phyloP scores from a whole-genome alignment of 768 basidiomycete species.

The Sarcodon sp. region DNA sequence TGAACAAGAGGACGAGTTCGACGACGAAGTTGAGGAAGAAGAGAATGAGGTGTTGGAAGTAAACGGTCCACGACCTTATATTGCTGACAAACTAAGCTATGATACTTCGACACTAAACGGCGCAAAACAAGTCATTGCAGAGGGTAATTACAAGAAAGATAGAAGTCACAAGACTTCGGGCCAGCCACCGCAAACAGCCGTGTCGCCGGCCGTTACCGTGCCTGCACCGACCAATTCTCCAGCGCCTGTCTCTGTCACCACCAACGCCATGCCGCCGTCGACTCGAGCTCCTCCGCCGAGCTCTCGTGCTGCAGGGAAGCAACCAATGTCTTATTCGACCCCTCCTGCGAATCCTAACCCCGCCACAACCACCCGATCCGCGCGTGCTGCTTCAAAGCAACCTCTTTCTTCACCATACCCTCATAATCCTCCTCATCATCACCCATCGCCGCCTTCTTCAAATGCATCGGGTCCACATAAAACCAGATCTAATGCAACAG shows the following conservation, averaged over 20 bases:
- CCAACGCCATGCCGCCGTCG: constrained; percentile 24
- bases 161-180: constrained; percentile 9
- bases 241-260: constrained; percentile 21
- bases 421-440: constrained; percentile 40
- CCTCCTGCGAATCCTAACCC: constrained; percentile 22
- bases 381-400: constrained; percentile 33
- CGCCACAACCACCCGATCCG: constrained; percentile 17
- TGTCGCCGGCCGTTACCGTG: constrained; percentile 9
- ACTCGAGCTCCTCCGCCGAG: constrained; percentile 46
- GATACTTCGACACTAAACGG: constrained; percentile 9
- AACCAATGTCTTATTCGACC: constrained; percentile 70
- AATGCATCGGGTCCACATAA: constrained; percentile 25
- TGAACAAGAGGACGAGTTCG: constrained; percentile 28
- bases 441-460: constrained; percentile 36
- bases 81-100: constrained; percentile 17
- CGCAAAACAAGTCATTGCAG: constrained; percentile 2
- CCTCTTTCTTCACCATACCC: constrained; percentile 39
- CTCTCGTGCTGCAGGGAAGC: constrained; percentile 84
- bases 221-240: constrained; percentile 19
- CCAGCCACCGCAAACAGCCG: constrained; percentile 9
- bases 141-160: constrained; percentile 6
- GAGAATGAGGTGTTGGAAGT: not conserved
- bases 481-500: constrained; percentile 16
- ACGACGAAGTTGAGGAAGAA: constrained; percentile 20
- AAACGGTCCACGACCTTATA: no score